Evolutionary conservation across 2,329 filamentous ascomycete species (phyloP), one percentile per base, ranked within the genome.

Genomic region (Penicillium corylophilum): DNA sequence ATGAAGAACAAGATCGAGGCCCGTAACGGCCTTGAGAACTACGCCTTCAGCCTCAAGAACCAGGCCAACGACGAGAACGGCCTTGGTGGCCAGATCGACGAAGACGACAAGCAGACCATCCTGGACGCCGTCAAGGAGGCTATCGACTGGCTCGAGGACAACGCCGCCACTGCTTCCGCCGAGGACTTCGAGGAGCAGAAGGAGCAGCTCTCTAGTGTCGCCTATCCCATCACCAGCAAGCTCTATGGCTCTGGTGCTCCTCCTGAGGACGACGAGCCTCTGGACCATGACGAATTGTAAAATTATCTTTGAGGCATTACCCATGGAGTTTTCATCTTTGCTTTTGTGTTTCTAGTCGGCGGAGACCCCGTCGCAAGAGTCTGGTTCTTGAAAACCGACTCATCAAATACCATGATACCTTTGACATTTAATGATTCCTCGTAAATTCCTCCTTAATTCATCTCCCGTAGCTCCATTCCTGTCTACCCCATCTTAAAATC

Each of bases 171-270:
- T 46, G 94, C 94, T 60, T 84, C 81, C 63, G 82, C 90, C 54
- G 93, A 96, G 80, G 94, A 97, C 81, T 96, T 97, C 68, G 92
- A 96, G 77, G 94, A 99, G 85, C 93, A 97, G 82, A 96, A 95
- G 83, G 93, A 99, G 88, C 96, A 96, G 84, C 84, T 99, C 64
- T 95, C 89, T 67, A 88, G 89, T 75, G 89, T 96, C 61, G 94
- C 94, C 48, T 96, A 97, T 81, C 94, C 94, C 64, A 99, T 99
- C 79, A 99, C 94, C 67, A 95, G 90, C 81, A 99, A 99, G 86
- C 83, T 96, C 69, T 96, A 96, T 82, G 79, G 80, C 82, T 63
- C 61, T 67, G 85, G 83, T 65, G 82, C 81, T 68, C 84, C 79
- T 53, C 79, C 80, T 4, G 81, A 77, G 57, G 87, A 85, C 55